Base-by-base conservation (phyloP, 345 rosid genomes). In the Brassica cretica region DNA sequence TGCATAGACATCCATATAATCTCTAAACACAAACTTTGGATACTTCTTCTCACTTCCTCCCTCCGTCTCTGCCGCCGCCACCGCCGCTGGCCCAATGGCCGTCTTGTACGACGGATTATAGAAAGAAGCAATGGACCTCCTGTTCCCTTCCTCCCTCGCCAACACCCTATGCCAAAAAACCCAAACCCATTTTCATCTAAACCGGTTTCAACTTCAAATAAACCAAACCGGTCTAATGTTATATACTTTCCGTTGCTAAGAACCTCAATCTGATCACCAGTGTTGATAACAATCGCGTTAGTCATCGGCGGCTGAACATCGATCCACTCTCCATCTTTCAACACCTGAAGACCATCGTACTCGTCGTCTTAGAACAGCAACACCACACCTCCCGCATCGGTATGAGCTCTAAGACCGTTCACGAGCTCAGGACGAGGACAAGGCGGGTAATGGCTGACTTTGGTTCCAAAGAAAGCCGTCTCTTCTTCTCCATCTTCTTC, bases 371-470 rank as follows among this genome's bases (percentile, higher is more conserved):
- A 97, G 83, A 87, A 89, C 75, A 94, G 84, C 60, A 94, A 70
- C 81, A 94, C 89, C 11, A 94, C 87, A 0, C 97, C 98, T 3
- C 98, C 98, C 0, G 98, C 98, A 70, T 94, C 98, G 0, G 98
- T 94, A 84, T 94, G 97, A 53, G 97, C 88, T 61, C 98, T 72
- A 24, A 94, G 97, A 15, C 98, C 98, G 19, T 65, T 76, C 24
- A 88, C 88, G 0, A 77, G 86, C 80, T 92, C 91, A 0, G 97
- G 97, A 32, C 80, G 85, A 33, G 98, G 95, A 75, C 98, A 94
- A 11, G 98, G 96, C 4, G 98, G 98, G 77, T 94, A 94, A 82
- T 94, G 97, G 77, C 95, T 88, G 11, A 94, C 97, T 75, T 91
- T 91, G 58, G 97, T 91, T 1, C 94, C 97, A 14, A 88, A 89